Evolutionary conservation across 768 basidiomycete genomes (phyloP), one percentile per base, ranked within the genome.

Genomic region (Baorangia bicolor): DNA sequence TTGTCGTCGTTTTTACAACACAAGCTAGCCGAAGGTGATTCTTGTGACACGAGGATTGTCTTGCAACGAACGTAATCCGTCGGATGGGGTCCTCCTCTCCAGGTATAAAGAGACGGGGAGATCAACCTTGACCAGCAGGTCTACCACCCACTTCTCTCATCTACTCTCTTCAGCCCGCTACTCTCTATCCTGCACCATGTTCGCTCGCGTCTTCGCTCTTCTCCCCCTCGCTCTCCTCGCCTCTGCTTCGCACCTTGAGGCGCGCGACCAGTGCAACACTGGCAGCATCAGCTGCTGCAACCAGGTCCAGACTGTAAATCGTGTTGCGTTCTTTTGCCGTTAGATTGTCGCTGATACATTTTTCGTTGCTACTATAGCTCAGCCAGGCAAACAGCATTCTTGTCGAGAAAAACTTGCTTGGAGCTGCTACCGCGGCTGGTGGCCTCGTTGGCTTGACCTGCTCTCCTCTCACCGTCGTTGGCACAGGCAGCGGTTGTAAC

Each of bases 141-240:
- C 18, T 4, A 49, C 7, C 12, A 21, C 8, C 48, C 38, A 49
- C 44, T 33, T 3, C 21, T 42, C 39, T 56, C 41, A 27, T 45
- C 16, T 31, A 4, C 21, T 44, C 18, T 53, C 34, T 25, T 38
- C 33, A 31, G 18, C n/a, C 31, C 16, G 3, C 33, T 16, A 11
- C 21, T 42, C 37, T 10, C 3, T 13, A 1, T 3, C 37, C n/a
- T 7, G 28, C 27, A 25, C 3, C 14, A 65, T 65, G 64, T 55
- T 67, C 21, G 49, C 65, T 44, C 61, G 59, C 6, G 6, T 64
- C 51, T 18, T 63, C 11, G 51, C 66, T 37, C 45, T 68, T 25
- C n/a, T 59, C 4, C 59, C 59, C 14, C 34, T 68, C 9, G 67
- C 56, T 50, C 44, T 61, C 27, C 39, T 64, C 10, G 64, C 28